Evolutionary conservation across 176 grass and related monocot species (phyloP), one percentile per base, ranked within the genome.

Genomic region (Oryza punctata): DNA sequence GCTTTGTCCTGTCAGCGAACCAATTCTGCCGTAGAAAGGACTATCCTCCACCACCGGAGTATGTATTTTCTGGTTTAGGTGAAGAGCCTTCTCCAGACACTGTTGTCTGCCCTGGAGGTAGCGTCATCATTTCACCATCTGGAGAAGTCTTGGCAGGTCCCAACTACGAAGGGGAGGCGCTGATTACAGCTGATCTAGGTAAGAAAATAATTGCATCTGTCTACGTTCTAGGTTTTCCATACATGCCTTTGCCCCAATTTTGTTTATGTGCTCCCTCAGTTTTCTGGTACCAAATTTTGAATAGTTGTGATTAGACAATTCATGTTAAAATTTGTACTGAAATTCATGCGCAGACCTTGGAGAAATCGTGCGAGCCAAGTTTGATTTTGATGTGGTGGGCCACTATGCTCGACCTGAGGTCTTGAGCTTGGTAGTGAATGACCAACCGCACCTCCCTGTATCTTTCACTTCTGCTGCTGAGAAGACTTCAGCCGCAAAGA

Each of bases 121-220:
- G 96, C n/a, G 93, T 94, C 57, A 98, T 98, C 24, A 92, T 96
- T 82, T 98, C 96, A 43, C 96, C 93, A 87, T 85, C 93, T 30
- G 93, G 96, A 23, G 73, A 61, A 52, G 83, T 98, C 83, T 76
- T 94, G 47, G 96, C 93, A 45, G 96, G 96, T 13, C 96, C 96
- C 26, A 98, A 98, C 72, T 96, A 95, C 7, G 93, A 94, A 19
- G 93, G 89, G 47, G 96, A 98, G 73, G 96, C 91, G 0, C 83
- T 92, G 7, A 90, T 98, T 82, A 87, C 93, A 70, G 89, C 89
- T 0, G 91, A 98, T 63, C 80, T 98, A 76, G 96, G 96, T 98
- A 90, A 72, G 41, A 37, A 75, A 52, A 16, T 26, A 40, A 59
- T 64, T 9, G 15, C 10, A 77, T 72, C 12, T 44, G 10, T 77